Base-by-base conservation (phyloP, 495 filamentous ascomycete species). In the Thermochaetoides thermophila region DNA sequence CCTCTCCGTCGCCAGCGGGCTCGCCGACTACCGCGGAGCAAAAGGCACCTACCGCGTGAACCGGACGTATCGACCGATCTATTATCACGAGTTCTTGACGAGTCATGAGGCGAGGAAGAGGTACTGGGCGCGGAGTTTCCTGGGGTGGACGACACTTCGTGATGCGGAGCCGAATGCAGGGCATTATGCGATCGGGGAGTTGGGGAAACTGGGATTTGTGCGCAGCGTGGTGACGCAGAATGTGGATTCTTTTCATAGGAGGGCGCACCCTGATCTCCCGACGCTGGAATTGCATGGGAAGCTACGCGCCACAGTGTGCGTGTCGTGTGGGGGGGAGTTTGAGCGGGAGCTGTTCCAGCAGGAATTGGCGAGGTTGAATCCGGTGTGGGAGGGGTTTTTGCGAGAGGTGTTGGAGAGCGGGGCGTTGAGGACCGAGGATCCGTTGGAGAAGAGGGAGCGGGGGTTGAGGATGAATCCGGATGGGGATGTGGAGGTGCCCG, bases 61-160 rank as follows among this genome's bases (percentile, higher is more conserved):
- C 60, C 78, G 76, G 49, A 73, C 69, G 3, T 94, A 94, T 50
- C 73, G 80, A 16, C 89, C 89, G 11, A 89, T 93, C 43, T 97
- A 92, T 58, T 91, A 75, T 56, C 71, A 81, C 56, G 89, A 97
- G 46, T 97, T 95, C 50, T 41, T 78, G 17, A 53, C 66, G 25
- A 78, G 60, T 39, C 87, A 97, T 59, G 84, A 87, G 49, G 78
- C 83, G 12, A 65, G 89, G 34, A 91, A 96, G 58, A 62, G 89
- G 37, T 97, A 97, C 60, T 97, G 87, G 87, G 87, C 89, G 5
- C 64, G 89, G 10, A 91, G 82, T 53, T 97, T 86, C 50, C 61
- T 97, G 14, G 89, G 89, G 8, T 97, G 86, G 86, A 73, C 79
- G 11, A 80, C 68, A 13, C 60, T 95, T 43, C 52, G 77, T 42